Percentiles rank a stretch among this genome's conserved stretches.
Conservation (phyloP, 257 asterid species). For the Ajuga chamaepitys region DNA sequence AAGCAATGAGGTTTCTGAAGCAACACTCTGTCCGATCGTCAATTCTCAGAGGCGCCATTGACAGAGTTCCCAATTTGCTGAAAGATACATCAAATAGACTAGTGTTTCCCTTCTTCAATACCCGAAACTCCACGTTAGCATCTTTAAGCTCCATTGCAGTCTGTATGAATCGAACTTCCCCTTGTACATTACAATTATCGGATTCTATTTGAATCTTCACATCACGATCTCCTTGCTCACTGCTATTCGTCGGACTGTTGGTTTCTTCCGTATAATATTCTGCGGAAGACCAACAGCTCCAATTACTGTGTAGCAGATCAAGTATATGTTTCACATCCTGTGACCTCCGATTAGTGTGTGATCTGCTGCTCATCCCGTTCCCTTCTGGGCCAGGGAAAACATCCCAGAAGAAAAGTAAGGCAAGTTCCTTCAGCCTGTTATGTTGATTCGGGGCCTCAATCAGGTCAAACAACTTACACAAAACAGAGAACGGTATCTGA, state of each 20-base stretch:
- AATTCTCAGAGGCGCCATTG: background rate
- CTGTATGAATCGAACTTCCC: background rate
- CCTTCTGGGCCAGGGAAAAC: too few species aligned
- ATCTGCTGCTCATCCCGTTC: too few species aligned
- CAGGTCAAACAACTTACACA: background rate
- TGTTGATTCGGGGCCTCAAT: background rate
- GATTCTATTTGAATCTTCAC: too few species aligned
- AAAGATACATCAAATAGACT: background rate
- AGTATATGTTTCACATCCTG: background rate
- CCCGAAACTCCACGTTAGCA: conserved; percentile 2
- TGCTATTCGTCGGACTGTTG: too few species aligned
- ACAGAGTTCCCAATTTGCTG: background rate
- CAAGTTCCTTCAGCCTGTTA: background rate
- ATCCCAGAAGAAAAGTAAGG: background rate
- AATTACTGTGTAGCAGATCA: background rate
- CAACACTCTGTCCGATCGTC: background rate
- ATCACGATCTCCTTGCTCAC: too few species aligned
- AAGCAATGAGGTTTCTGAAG: background rate
- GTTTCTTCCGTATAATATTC: background rate
- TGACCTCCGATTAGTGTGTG: background rate
- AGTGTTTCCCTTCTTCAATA: background rate
- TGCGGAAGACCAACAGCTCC: background rate
- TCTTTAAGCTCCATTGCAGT: background rate
- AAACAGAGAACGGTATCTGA: conserved; percentile 3
- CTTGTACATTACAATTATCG: too few species aligned